Percentiles rank a stretch among this genome's conserved stretches.
phyloP scores from a whole-genome alignment of 192 early-diverging fungal species.

The Podila minutissima region DNA sequence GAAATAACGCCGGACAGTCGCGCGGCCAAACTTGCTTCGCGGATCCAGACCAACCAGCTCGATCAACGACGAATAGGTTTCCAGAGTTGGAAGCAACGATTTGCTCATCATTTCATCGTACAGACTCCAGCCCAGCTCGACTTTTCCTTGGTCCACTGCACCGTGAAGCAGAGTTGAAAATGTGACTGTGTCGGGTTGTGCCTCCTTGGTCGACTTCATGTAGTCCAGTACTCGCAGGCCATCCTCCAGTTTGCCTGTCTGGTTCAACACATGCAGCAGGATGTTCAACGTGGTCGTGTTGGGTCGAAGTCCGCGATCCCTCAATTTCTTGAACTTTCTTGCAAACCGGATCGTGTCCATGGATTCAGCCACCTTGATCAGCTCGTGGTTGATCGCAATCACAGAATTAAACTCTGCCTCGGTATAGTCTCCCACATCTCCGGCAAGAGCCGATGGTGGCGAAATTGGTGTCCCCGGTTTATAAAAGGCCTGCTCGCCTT shows the following conservation, averaged over 20 bases:
- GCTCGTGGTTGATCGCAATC: conserved; percentile 25
- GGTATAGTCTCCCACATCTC: neutral
- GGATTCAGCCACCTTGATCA: conserved; percentile 9
- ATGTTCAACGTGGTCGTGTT: conserved; percentile 39
- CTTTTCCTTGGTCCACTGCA: conserved; percentile 14
- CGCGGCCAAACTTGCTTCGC: conserved; percentile 12
- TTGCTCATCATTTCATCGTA: conserved; percentile 28
- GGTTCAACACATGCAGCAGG: conserved; percentile 8
- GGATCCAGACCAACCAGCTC: conserved; percentile 28
- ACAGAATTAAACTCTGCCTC: neutral
- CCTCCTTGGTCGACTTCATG: conserved; percentile 14
- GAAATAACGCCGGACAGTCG: conserved; percentile 5
- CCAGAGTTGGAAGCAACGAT: conserved; percentile 9
- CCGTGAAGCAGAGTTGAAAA: conserved; percentile 23
- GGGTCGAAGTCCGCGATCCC: conserved; percentile 1
- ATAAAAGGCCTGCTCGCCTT: neutral
- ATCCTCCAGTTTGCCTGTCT: conserved; percentile 6
- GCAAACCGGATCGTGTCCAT: conserved; percentile 15
- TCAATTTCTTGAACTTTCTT: conserved; percentile 1
- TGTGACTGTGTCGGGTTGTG: conserved; percentile 19
- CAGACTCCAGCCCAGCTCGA: conserved; percentile 32
- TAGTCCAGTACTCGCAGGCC: conserved; percentile 18
- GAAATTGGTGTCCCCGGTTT: neutral
- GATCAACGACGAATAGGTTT: conserved; percentile 28
- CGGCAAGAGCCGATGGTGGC: too few species aligned